phyloP scores from a whole-genome alignment of 2,329 filamentous ascomycete species.

The Sporothrix brasiliensis region DNA sequence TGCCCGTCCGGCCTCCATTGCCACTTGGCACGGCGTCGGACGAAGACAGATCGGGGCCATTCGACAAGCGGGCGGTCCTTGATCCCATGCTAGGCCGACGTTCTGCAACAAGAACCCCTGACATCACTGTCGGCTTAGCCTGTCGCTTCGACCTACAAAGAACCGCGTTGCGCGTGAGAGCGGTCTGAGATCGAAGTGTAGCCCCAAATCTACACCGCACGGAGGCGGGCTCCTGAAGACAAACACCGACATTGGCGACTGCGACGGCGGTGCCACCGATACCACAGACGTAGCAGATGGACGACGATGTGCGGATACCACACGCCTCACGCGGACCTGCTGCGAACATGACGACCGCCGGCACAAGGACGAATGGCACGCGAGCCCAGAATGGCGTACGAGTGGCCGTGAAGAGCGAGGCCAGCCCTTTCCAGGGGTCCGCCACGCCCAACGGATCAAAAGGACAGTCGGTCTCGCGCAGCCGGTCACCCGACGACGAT shows the following conservation, averaged over 20 bases:
- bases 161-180: constrained; percentile 18
- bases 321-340: constrained; percentile 35
- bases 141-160: neutral
- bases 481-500: constrained; percentile 48
- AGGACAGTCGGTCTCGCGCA: constrained; percentile 46
- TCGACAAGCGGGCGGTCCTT: neutral
- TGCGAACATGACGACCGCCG: constrained; percentile 45
- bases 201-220: neutral
- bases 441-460: constrained; percentile 49
- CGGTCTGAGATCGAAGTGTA: neutral
- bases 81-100: neutral
- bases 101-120: constrained; percentile 5
- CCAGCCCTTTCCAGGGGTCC: constrained; percentile 41
- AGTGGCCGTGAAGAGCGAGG: constrained; percentile 47
- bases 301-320: constrained; percentile 38
- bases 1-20: neutral
- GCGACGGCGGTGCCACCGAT: neutral
- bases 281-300: constrained; percentile 18
- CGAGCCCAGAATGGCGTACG: constrained; percentile 42
- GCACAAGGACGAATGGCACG: constrained; percentile 19
- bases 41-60: neutral
- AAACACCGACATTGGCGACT: neutral
- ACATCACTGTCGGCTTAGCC: neutral
- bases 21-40: neutral
- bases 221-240: neutral